Evolutionary conservation across 306 rosid genomes (phyloP), one percentile per base, ranked within the genome.

Genomic region (Sesbania bispinosa): DNA sequence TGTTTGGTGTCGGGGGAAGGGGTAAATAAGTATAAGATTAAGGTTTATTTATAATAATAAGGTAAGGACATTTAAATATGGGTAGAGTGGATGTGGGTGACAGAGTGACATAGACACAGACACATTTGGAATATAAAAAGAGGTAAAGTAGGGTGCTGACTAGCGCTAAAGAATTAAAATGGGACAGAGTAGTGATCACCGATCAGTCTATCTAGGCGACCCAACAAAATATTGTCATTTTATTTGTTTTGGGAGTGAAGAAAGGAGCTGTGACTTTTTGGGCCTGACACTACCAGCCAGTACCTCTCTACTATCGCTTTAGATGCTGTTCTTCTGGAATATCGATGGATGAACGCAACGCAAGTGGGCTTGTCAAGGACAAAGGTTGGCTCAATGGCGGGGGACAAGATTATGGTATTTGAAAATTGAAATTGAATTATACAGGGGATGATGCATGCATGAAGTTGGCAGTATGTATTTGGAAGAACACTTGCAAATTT

Each of bases 101-200:
- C 67, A 69, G 77, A 68, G 79, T 8, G 83, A 69, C 62, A 70
- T 18, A 66, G 16, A 53, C 9, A 57, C 23, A 13, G 51, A 55
- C 19, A 59, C 55, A 74, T 29, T 77, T 67, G 86, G 86, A 85
- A 77, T 74, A 85, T 76, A 36, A 81, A 69, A 77, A 38, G 35
- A 59, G 24, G 79, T 35, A 77, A 67, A 76, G 48, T 6, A 27
- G 26, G 24, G 58, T 11, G 73, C 32, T 51, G 82, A 69, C 55
- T 57, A 63, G 75, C 69, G 51, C 16, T 71, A 57, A 69, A 27
- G 73, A 64, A 69, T 13, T 15, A 18, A 39, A 53, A 29, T 63
- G 39, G 77, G 61, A 35, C 43, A 59, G 54, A 10, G 39, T 20
- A 39, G 67, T 11, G 14, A 75, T 74, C 65, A 73, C 30, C 11